phyloP scores from a whole-genome alignment of 345 rosid species.

The Gossypium mustelinum region DNA sequence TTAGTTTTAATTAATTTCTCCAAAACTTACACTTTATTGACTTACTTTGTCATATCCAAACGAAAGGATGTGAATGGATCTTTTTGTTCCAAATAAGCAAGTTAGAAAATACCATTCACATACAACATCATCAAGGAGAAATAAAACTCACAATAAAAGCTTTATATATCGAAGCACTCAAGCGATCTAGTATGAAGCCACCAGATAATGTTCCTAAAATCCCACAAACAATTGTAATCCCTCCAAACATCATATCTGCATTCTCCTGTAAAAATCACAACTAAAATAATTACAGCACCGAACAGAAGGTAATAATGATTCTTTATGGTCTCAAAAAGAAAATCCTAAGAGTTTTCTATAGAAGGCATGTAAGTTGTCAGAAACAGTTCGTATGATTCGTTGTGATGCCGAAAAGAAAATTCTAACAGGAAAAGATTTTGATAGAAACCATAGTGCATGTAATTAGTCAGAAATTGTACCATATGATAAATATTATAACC shows the following conservation, averaged over 20 bases:
- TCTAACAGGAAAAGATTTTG: background rate
- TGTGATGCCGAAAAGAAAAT: background rate
- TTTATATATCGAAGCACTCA: conserved; percentile 67
- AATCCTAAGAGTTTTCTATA: background rate
- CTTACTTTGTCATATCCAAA: background rate
- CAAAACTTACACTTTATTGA: background rate
- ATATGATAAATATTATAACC: conserved; percentile 85
- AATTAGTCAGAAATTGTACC: conserved; percentile 34
- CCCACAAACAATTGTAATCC: conserved; percentile 82
- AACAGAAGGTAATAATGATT: background rate
- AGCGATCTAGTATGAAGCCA: conserved; percentile 63
- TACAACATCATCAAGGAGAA: background rate
- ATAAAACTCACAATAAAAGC: conserved; percentile 72
- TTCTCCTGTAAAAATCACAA: conserved; percentile 38
- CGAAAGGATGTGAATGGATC: background rate
- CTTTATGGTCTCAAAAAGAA: background rate
- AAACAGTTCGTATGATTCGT: background rate
- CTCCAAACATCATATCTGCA: conserved; percentile 91
- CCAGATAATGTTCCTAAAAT: conserved; percentile 83
- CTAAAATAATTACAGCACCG: background rate
- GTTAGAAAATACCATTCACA: background rate
- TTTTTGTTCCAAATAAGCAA: background rate
- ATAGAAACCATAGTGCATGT: conserved; percentile 1
- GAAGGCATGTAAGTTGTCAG: background rate
- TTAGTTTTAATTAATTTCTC: background rate